phyloP scores from a whole-genome alignment of 805 yeast genomes.

The Isabelozyma pseudorhagii region DNA sequence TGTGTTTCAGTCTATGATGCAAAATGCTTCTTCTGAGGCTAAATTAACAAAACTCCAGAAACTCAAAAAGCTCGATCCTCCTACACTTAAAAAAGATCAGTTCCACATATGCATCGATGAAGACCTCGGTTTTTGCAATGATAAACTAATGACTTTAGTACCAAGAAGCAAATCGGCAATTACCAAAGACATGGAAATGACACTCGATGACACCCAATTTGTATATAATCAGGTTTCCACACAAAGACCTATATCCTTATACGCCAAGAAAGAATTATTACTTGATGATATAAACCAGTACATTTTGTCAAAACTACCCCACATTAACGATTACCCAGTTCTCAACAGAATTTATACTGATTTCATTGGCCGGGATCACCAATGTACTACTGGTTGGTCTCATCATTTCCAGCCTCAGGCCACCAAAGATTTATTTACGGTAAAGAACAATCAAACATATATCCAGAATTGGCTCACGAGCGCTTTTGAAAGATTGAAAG shows the following conservation, averaged over 20 bases:
- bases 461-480: constrained; percentile 39
- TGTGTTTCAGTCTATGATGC: constrained; percentile 40
- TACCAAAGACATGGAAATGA: not conserved
- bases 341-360: constrained; percentile 6
- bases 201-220: too few relatives aligned
- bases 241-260: not conserved
- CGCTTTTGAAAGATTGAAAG: constrained; percentile 31
- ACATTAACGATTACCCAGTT: constrained; percentile 5
- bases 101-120: constrained; percentile 21
- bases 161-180: not conserved
- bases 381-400: not conserved
- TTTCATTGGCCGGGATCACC: constrained; percentile 3
- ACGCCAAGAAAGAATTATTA: not conserved
- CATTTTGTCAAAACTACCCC: constrained; percentile 6
- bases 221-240: not conserved
- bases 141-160: not conserved
- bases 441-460: constrained; percentile 13
- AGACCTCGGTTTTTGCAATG: not conserved
- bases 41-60: constrained; percentile 29
- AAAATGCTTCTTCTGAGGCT: constrained; percentile 21
- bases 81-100: constrained; percentile 19
- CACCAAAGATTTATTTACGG: constrained; percentile 32
- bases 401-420: constrained; percentile 33
- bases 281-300: not conserved
- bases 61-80: constrained; percentile 30